Conservation (phyloP, 1,284 basidiomycete genomes). For the Sanguinoderma infundibulare region DNA sequence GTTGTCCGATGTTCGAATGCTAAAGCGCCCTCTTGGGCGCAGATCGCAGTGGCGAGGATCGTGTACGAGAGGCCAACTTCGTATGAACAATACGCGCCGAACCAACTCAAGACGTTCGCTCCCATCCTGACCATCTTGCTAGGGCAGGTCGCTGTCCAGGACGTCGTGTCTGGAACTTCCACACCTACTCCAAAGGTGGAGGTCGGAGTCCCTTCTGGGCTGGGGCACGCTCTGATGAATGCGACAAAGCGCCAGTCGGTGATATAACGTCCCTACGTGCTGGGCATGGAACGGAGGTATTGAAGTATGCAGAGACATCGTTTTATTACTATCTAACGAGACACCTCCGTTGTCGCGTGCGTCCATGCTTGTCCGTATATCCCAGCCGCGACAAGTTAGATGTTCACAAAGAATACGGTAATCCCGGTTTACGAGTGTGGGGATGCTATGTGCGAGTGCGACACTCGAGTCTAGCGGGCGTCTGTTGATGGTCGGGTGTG, state of each 20-base stretch:
- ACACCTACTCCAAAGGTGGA: slow-evolving; percentile 27
- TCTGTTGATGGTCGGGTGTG: no score
- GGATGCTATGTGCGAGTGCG: no score
- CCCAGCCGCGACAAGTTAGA: no score
- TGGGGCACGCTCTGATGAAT: slow-evolving; percentile 1
- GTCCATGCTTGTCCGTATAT: no score
- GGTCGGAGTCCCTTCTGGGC: slow-evolving; percentile 22
- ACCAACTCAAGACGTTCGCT: slow-evolving; percentile 39
- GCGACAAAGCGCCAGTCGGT: slow-evolving; percentile 2
- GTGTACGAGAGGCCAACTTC: slow-evolving; percentile 52
- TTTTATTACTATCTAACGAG: no score
- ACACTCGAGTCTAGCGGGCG: no score
- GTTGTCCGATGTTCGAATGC: neutral
- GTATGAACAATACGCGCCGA: slow-evolving; percentile 56
- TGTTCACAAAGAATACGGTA: no score
- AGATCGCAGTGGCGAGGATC: slow-evolving; percentile 66
- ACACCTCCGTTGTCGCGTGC: no score
- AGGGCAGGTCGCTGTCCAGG: slow-evolving; percentile 14
- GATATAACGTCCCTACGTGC: neutral
- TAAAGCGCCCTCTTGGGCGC: neutral
- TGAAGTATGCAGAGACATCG: no score
- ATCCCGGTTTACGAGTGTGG: no score
- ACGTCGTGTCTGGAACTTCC: slow-evolving; percentile 21
- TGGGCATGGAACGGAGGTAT: no score
- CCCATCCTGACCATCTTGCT: slow-evolving; percentile 31